Evolutionary conservation across 805 yeast genomes (phyloP).

Genomic region (Candida succiphila): DNA sequence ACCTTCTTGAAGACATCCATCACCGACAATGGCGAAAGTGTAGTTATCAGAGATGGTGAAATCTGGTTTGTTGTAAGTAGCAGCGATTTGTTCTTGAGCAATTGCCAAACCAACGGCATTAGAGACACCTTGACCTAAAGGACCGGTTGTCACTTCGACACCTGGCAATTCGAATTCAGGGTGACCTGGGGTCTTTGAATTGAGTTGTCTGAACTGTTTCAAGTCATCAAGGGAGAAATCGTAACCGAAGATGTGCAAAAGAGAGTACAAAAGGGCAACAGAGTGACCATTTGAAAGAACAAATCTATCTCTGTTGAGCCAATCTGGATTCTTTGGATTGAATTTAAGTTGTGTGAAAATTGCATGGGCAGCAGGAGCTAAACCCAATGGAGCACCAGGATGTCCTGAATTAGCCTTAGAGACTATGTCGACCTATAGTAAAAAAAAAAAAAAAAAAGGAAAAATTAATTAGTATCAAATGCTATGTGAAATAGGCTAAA

Average conservation of each 20-base stretch:
- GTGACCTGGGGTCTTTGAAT: conserved; percentile 94
- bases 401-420: conserved; percentile 91
- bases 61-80: conserved; percentile 87
- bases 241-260: conserved; percentile 82
- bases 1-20: conserved; percentile 98
- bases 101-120: conserved; percentile 96
- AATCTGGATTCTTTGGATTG: conserved; percentile 85
- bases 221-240: conserved; percentile 74
- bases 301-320: conserved; percentile 94
- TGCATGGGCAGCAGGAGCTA: conserved; percentile 93
- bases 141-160: conserved; percentile 96
- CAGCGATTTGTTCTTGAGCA: conserved; percentile 88
- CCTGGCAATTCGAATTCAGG: conserved; percentile 92
- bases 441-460: neutral
- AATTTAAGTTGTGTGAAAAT: conserved; percentile 72
- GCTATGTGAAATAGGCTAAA: neutral
- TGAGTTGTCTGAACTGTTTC: conserved; percentile 81
- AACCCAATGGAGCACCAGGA: conserved; percentile 98
- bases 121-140: conserved; percentile 95
- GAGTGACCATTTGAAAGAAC: conserved; percentile 96
- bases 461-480: neutral
- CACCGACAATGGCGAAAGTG: conserved; percentile 83
- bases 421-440: conserved; percentile 59
- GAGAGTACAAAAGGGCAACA: conserved; percentile 76
- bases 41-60: conserved; percentile 60